A percentile compares a stretch with the other conserved stretches of the same genome.
Conservation (phyloP, 441 rosid species). For the Macaranga tanarius region DNA sequence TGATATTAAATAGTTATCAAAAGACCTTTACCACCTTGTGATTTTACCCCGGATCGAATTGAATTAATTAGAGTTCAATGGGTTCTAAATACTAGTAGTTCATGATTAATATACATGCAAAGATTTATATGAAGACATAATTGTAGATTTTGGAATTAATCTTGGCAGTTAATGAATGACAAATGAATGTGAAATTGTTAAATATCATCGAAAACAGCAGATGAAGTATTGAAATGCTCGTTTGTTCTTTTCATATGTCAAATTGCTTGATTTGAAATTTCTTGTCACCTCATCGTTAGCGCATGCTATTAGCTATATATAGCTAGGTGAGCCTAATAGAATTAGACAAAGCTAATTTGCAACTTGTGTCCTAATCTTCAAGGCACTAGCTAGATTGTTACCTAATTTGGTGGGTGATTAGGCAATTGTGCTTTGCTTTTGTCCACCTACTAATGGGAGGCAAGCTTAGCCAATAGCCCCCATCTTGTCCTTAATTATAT, state of each 20-base stretch:
- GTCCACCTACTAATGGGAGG: conserved; percentile 1
- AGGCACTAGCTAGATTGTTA: neutral
- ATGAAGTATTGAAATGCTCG: neutral
- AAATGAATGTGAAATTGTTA: neutral
- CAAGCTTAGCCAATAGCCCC: too few species aligned
- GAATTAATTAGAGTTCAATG: too few species aligned
- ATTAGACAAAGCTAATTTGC: neutral
- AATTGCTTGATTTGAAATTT: too few species aligned
- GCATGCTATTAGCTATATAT: too few species aligned
- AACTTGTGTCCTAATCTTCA: neutral
- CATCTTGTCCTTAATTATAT: neutral
- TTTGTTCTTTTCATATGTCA: neutral
- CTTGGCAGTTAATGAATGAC: neutral
- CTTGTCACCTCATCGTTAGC: too few species aligned
- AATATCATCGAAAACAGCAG: neutral
- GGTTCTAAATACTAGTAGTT: too few species aligned
- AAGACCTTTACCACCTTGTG: too few species aligned
- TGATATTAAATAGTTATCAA: too few species aligned
- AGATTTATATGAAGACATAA: neutral
- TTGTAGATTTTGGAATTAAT: neutral
- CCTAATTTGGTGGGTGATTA: conserved; percentile 6
- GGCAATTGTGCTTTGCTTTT: conserved; percentile 6
- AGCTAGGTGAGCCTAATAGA: neutral
- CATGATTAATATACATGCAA: too few species aligned
- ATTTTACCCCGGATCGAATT: too few species aligned